A percentile compares a stretch with the other conserved stretches of the same genome.
Conservation (phyloP, 164 flowering plant genomes). For the Kingdonia uniflora region DNA sequence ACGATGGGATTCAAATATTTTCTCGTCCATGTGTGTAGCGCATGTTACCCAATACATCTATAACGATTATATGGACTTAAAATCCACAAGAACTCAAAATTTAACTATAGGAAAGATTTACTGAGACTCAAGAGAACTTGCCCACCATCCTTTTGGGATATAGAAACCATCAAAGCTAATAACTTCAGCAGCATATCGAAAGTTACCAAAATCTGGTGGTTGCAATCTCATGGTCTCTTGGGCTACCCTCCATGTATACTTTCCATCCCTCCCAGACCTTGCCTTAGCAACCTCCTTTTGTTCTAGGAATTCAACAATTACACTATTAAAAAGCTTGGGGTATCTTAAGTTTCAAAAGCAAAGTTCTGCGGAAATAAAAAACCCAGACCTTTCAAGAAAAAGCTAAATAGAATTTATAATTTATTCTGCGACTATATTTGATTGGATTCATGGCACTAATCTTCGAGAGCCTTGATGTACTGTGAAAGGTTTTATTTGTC, state of each 20-base stretch:
- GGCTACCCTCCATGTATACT: conserved; percentile 1
- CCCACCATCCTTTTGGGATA: conserved; percentile 3
- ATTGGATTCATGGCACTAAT: no score
- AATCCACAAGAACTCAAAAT: background rate
- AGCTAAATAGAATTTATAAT: no score
- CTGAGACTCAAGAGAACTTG: background rate
- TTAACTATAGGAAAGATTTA: background rate
- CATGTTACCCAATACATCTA: conserved; percentile 1
- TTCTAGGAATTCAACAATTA: background rate
- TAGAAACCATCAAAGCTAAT: background rate
- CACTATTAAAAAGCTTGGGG: background rate
- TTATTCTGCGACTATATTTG: no score
- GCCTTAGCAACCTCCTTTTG: background rate
- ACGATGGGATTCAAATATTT: background rate
- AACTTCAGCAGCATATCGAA: background rate
- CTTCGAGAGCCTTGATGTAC: no score
- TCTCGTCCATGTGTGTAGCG: conserved; percentile 1
- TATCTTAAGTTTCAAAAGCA: no score
- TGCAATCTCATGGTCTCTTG: background rate
- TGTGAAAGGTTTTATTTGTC: no score
- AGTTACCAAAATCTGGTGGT: background rate
- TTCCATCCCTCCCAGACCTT: background rate
- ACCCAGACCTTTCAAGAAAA: no score
- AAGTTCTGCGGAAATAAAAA: no score
- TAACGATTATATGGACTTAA: background rate